Percentiles rank a stretch among this genome's conserved stretches.
phyloP scores from a whole-genome alignment of 2,329 filamentous ascomycete species.

The Cladosporium oxysporum region DNA sequence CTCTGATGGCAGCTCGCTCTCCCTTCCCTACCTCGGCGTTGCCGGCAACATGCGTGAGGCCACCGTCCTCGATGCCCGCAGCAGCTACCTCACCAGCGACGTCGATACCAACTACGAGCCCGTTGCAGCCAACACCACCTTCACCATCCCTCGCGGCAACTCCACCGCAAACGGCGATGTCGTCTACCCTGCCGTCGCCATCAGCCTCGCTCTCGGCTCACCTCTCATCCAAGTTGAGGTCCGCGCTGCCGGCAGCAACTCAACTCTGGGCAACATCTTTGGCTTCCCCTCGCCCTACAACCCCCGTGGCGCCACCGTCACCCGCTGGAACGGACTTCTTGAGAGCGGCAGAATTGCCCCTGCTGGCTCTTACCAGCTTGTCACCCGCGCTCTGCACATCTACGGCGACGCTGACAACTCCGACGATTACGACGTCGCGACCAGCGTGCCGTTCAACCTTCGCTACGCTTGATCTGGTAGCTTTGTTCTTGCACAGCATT shows the following conservation, averaged over 20 bases:
- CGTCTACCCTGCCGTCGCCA: conserved; percentile 28
- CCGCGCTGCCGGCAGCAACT: conserved; percentile 15
- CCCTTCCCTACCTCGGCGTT: conserved; percentile 39
- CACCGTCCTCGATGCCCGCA: conserved; percentile 30
- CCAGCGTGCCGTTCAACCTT: conserved; percentile 30
- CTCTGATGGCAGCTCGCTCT: conserved; percentile 30
- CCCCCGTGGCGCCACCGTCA: conserved; percentile 24
- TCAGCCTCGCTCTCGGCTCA: conserved; percentile 28
- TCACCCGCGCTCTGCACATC: conserved; percentile 34
- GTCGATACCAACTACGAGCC: conserved; percentile 22
- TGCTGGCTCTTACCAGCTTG: conserved; percentile 33
- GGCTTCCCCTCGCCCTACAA: conserved; percentile 26
- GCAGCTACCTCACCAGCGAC: conserved; percentile 28
- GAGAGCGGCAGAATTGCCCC: conserved; percentile 32
- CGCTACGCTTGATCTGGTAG: conserved; percentile 18
- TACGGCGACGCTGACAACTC: conserved; percentile 31
- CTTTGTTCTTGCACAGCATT: not conserved
- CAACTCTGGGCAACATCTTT: conserved; percentile 24
- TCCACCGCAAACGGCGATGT: conserved; percentile 25
- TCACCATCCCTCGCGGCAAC: conserved; percentile 29
- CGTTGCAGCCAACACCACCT: conserved; percentile 22
- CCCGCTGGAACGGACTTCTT: conserved; percentile 30
- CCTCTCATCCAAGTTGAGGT: conserved; percentile 23
- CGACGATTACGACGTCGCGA: conserved; percentile 32
- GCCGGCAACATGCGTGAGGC: conserved; percentile 28